A percentile compares a stretch with the other conserved stretches of the same genome.
Conservation (phyloP, 1,284 basidiomycete species). For the Ceratobasidium sp. region DNA sequence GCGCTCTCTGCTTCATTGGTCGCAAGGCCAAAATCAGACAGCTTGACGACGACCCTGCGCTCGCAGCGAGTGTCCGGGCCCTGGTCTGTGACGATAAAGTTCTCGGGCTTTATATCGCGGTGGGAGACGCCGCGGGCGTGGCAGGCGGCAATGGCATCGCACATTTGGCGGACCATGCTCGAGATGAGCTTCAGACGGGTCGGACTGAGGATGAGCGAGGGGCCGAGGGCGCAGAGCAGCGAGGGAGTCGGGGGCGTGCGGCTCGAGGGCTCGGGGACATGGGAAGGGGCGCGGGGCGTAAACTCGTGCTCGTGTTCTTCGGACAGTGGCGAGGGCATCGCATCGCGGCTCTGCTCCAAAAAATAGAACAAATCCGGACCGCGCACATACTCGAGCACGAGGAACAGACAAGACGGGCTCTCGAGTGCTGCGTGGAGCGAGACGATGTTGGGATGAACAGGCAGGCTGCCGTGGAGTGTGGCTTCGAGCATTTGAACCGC, state of each 20-base stretch:
- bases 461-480: slow-evolving; percentile 92
- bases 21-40: slow-evolving; percentile 96
- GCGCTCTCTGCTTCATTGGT: slow-evolving; percentile 87
- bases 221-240: slow-evolving; percentile 86
- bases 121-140: slow-evolving; percentile 92
- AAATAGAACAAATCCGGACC: slow-evolving; percentile 98
- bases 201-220: slow-evolving; percentile 81
- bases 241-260: slow-evolving; percentile 91
- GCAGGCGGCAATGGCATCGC: slow-evolving; percentile 95
- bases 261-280: slow-evolving; percentile 15
- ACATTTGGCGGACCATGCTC: slow-evolving; percentile 98
- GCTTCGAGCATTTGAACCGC: slow-evolving; percentile 91
- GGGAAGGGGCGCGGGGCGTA: slow-evolving; percentile 40
- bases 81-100: slow-evolving; percentile 90
- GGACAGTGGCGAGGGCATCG: slow-evolving; percentile 63
- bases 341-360: slow-evolving; percentile 90
- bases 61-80: slow-evolving; percentile 55
- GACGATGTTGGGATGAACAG: slow-evolving; percentile 92
- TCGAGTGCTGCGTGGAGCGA: slow-evolving; percentile 91
- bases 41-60: slow-evolving; percentile 83
- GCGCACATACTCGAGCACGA: slow-evolving; percentile 90
- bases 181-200: slow-evolving; percentile 90
- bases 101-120: slow-evolving; percentile 98
- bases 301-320: slow-evolving; percentile 44
- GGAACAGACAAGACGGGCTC: slow-evolving; percentile 78